Conservation (phyloP, 1,139 yeast species). For the Nakaseomyces delphensis region DNA sequence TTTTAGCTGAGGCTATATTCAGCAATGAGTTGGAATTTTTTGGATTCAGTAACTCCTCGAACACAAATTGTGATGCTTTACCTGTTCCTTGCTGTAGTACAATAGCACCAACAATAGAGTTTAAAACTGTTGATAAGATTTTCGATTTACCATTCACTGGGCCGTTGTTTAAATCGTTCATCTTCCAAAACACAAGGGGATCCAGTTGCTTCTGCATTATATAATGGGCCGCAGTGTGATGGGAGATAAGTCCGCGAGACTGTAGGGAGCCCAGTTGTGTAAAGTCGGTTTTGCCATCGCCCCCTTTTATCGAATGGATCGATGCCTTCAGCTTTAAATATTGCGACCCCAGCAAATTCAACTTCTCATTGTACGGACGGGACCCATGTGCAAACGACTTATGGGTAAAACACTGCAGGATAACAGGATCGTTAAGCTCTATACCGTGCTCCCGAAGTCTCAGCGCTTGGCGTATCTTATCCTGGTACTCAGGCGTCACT, state of each 20-base stretch:
- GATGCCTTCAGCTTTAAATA: slow-evolving; percentile 54
- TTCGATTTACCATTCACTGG: slow-evolving; percentile 45
- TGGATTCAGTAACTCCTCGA: slow-evolving; percentile 34
- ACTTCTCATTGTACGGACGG: slow-evolving; percentile 80
- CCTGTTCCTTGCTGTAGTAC: slow-evolving; percentile 57
- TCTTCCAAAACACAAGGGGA: slow-evolving; percentile 64
- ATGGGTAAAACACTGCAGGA: slow-evolving; percentile 78
- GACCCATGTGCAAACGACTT: slow-evolving; percentile 89
- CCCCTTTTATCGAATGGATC: slow-evolving; percentile 36
- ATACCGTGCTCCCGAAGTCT: slow-evolving; percentile 31
- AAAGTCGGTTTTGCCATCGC: slow-evolving; percentile 37
- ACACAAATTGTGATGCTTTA: slow-evolving; percentile 48
- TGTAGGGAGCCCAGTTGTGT: slow-evolving; percentile 53
- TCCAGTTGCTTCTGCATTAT: slow-evolving; percentile 44
- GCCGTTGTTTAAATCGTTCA: slow-evolving; percentile 47
- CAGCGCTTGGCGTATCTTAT: slow-evolving; percentile 24
- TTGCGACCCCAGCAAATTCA: slow-evolving; percentile 71
- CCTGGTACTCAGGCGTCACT: slow-evolving; percentile 41
- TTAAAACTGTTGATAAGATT: slow-evolving; percentile 60
- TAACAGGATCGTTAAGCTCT: slow-evolving; percentile 31
- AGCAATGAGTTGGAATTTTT: slow-evolving; percentile 17
- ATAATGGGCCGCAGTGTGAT: slow-evolving; percentile 44
- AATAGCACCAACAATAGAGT: slow-evolving; percentile 77
- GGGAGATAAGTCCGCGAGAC: slow-evolving; percentile 45
- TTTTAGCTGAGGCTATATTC: slow-evolving; percentile 17